Percentiles rank a stretch among this genome's conserved stretches.
These are phyloP conservation scores for Taxillus chinensis DNA, from an alignment of 164 flowering plant genomes.

Conservation along the genomic window DNA sequence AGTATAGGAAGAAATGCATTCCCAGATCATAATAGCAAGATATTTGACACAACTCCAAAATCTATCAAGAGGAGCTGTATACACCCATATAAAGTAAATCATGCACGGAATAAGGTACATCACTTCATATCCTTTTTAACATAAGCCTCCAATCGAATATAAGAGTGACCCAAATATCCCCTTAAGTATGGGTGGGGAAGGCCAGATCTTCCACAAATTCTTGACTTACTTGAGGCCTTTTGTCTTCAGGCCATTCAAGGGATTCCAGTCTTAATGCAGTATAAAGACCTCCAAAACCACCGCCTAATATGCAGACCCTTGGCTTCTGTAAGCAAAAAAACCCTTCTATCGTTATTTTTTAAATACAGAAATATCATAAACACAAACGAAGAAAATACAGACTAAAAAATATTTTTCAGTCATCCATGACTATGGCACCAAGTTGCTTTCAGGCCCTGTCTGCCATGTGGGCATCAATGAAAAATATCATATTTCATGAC, in stretches of 20 bases:
- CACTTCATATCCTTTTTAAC: too few relatives aligned
- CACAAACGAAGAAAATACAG: background rate
- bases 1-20: too few relatives aligned
- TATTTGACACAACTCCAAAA: too few relatives aligned
- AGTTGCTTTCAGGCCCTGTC: background rate
- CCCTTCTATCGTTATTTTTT: background rate
- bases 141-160: too few relatives aligned
- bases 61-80: too few relatives aligned
- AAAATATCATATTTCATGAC: background rate
- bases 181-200: too few relatives aligned
- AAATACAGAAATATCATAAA: background rate
- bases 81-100: too few relatives aligned
- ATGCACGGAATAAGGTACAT: too few relatives aligned
- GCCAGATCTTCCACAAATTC: background rate
- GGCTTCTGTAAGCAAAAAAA: conserved; percentile 50
- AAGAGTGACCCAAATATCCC: too few relatives aligned
- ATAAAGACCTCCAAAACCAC: conserved; percentile 97
- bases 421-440: background rate
- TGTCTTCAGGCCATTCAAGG: conserved; percentile 77
- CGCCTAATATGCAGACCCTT: conserved; percentile 88
- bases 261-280: conserved; percentile 94
- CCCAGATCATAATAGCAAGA: too few relatives aligned
- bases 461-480: background rate
- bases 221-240: conserved; percentile 73
- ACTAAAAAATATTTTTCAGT: background rate